phyloP scores from a whole-genome alignment of 2,329 filamentous ascomycete species.

The Cladosporium sp. region DNA sequence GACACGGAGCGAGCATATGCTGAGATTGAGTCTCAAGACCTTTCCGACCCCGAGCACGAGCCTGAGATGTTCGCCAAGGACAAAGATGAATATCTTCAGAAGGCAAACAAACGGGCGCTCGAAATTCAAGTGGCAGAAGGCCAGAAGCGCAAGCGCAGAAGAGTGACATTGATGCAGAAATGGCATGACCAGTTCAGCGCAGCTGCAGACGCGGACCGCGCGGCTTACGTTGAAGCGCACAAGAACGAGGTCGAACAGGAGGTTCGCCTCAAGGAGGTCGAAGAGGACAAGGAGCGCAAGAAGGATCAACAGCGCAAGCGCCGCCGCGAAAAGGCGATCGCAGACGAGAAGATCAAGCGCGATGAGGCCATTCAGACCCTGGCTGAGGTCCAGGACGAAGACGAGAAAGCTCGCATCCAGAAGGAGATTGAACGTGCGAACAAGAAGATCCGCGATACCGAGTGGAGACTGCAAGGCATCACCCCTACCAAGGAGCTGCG shows the following conservation, averaged over 20 bases:
- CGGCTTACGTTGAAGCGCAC: conserved; percentile 68
- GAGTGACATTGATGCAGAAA: conserved; percentile 50
- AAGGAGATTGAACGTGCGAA: conserved; percentile 83
- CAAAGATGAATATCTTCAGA: conserved; percentile 48
- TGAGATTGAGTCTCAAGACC: conserved; percentile 59
- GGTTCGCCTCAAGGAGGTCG: conserved; percentile 82
- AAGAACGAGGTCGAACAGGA: conserved; percentile 77
- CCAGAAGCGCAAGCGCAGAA: conserved; percentile 60
- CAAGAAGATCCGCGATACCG: conserved; percentile 88
- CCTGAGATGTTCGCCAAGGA: conserved; percentile 26
- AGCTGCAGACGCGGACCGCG: conserved; percentile 65
- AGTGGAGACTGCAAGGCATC: conserved; percentile 77
- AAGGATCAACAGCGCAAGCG: conserved; percentile 99
- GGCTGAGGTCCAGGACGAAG: conserved; percentile 70
- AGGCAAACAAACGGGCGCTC: conserved; percentile 59
- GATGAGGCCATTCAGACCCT: conserved; percentile 72
- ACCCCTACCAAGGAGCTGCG: conserved; percentile 67
- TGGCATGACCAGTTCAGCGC: conserved; percentile 55
- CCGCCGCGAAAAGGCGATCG: conserved; percentile 87
- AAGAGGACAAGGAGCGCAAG: conserved; percentile 96
- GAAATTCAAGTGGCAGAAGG: conserved; percentile 60
- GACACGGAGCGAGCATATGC: conserved; percentile 54
- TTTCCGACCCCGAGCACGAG: conserved; percentile 54
- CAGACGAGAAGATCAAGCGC: conserved; percentile 79
- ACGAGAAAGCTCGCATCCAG: conserved; percentile 72